Conservation (phyloP, 2,329 filamentous ascomycete genomes). For the Colletotrichum camelliae region DNA sequence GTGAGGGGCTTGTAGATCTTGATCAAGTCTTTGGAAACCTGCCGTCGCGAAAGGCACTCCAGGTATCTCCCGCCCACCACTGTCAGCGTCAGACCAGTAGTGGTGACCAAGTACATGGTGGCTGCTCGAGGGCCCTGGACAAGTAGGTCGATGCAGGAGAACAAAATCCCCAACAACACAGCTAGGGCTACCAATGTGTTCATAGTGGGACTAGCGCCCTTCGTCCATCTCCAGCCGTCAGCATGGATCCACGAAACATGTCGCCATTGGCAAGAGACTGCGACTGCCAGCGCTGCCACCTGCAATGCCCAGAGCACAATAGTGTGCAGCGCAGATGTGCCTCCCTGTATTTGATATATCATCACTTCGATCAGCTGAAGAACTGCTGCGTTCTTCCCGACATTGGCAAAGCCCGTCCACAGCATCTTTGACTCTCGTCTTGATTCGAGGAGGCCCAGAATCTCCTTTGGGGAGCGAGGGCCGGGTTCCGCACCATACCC, state of each 20-base stretch:
- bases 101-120: background rate
- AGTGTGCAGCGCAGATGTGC: background rate
- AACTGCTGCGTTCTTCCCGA: background rate
- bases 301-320: background rate
- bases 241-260: background rate
- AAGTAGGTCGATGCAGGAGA: background rate
- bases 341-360: background rate
- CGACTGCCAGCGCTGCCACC: background rate
- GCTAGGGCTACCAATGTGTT: background rate
- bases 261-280: background rate
- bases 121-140: background rate
- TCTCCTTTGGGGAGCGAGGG: background rate
- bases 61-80: background rate
- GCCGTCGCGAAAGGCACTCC: background rate
- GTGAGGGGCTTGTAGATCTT: background rate
- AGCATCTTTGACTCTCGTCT: background rate
- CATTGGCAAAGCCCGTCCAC: background rate
- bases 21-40: background rate
- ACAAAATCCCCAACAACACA: background rate
- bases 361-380: background rate
- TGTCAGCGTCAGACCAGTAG: background rate
- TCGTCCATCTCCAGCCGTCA: background rate
- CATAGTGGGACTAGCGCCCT: background rate
- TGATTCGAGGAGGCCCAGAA: background rate
- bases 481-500: background rate